Conservation (phyloP, 257 asterid genomes). For the Verbascum thapsus region DNA sequence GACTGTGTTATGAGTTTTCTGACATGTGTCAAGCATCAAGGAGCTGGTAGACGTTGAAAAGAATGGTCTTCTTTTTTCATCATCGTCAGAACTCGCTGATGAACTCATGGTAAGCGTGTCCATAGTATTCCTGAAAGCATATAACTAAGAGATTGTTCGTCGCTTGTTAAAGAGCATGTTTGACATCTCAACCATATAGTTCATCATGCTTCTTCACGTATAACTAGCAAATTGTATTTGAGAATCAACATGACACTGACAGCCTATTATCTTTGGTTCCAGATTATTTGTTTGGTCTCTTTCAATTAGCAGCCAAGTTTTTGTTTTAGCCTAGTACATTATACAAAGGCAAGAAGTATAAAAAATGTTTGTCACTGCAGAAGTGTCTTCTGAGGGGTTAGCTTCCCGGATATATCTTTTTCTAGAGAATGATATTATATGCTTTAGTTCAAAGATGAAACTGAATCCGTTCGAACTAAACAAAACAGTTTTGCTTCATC, state of each 20-base stretch:
- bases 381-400: conserved; percentile 2
- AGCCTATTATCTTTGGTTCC: neutral
- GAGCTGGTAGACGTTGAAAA: conserved; percentile 86
- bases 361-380: conserved; percentile 8
- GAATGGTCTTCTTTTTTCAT: conserved; percentile 90
- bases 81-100: conserved; percentile 90
- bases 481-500: neutral
- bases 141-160: conserved; percentile 21
- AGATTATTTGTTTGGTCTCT: neutral
- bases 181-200: neutral
- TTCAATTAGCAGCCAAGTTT: neutral
- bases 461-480: neutral
- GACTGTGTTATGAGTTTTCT: conserved; percentile 23
- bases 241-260: neutral
- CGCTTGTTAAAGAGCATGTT: neutral
- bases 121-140: conserved; percentile 6
- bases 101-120: conserved; percentile 74
- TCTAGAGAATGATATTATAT: neutral
- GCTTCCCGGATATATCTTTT: no score
- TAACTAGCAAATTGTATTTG: neutral
- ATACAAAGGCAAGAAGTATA: neutral
- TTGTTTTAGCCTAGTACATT: neutral
- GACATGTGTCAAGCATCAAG: conserved; percentile 58
- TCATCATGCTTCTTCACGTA: neutral
- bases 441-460: conserved; percentile 2